Evolutionary conservation across 768 basidiomycete genomes (phyloP).

Genomic region (Heimioporus sp.): DNA sequence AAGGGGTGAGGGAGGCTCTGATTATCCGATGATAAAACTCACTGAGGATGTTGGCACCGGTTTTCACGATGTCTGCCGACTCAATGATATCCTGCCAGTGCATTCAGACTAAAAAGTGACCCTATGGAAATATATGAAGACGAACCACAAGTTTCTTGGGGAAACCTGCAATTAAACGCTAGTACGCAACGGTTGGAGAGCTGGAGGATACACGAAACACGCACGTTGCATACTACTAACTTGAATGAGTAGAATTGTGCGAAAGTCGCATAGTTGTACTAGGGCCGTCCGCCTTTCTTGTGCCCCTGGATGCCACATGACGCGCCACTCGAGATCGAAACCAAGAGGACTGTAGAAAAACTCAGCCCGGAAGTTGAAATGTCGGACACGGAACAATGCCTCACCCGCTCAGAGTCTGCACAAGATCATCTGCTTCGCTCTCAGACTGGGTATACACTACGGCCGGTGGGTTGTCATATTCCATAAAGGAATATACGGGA

Average conservation of each 20-base stretch:
- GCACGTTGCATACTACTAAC: constrained; percentile 47
- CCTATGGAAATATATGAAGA: not conserved
- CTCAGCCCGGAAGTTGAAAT: not conserved
- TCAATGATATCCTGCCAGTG: constrained; percentile 43
- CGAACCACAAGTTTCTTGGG: constrained; percentile 41
- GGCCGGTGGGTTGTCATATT: constrained; percentile 27
- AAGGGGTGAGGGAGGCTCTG: not conserved
- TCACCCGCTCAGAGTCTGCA: constrained; percentile 37
- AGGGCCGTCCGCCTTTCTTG: constrained; percentile 39
- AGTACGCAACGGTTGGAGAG: not conserved
- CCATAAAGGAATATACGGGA: constrained; percentile 39
- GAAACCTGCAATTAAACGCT: constrained; percentile 33
- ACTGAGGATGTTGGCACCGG: constrained; percentile 51
- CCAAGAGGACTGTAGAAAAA: constrained; percentile 40
- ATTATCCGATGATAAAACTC: constrained; percentile 11
- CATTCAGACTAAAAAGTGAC: not conserved
- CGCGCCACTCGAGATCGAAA: constrained; percentile 52
- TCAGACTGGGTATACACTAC: constrained; percentile 42
- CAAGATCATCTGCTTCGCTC: constrained; percentile 41
- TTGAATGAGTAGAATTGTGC: constrained; percentile 46
- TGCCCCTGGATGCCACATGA: constrained; percentile 31
- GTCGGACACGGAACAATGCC: not conserved
- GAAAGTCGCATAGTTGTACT: constrained; percentile 44
- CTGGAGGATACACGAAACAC: not conserved
- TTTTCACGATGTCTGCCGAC: constrained; percentile 37